Base-by-base conservation (phyloP, 192 early-diverging fungal genomes). In the Spizellomyces sp. region DNA sequence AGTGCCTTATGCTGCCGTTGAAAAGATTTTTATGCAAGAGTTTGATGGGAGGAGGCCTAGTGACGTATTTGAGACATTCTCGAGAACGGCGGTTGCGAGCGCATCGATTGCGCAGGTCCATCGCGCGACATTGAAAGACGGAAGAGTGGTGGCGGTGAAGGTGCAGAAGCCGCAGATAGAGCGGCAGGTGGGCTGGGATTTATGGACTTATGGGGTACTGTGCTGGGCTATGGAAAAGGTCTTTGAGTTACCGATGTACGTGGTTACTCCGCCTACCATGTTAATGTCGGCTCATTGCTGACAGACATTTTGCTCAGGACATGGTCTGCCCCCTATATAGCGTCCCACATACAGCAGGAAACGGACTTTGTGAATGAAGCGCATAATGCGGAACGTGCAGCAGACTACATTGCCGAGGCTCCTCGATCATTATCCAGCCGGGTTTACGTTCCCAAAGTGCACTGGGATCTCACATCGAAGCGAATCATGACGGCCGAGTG, bases 101-200 rank as follows among this genome's bases (percentile, higher is more conserved):
- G 96, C 96, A 0, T 96, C 94, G n/a, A 93, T 98, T 58, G 96
- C 95, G 0, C 95, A 96, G 71, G 96, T 98, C 6, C 96, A 98
- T 67, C 85, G 83, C n/a, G 93, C 92, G 4, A 84, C 75, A 17
- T 75, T 94, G 8, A 79, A 81, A n/a, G 84, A 85, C 47, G 89
- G 90, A 9, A 68, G 70, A 14, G 58, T 64, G 0, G 94, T 98
- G 6, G 96, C 96, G 0, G 93, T 98, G 36, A 98, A 98, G 81
- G 82, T 98, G 5, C 96, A 98, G 67, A 98, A 96, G 67, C 96
- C 94, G 0, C 92, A 90, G 68, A 95, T 98, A 45, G 75, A 69
- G 58, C 70, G 84, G 43, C 96, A 98, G 77, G 94, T 96, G 36
- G 87, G 83, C 45, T 90, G 89, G 86, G 96, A 98, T 75, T 67